Evolutionary conservation across 352 stramenopile genomes (phyloP), one percentile per base, ranked within the genome.

Genomic region (Pythium guiyangense): DNA sequence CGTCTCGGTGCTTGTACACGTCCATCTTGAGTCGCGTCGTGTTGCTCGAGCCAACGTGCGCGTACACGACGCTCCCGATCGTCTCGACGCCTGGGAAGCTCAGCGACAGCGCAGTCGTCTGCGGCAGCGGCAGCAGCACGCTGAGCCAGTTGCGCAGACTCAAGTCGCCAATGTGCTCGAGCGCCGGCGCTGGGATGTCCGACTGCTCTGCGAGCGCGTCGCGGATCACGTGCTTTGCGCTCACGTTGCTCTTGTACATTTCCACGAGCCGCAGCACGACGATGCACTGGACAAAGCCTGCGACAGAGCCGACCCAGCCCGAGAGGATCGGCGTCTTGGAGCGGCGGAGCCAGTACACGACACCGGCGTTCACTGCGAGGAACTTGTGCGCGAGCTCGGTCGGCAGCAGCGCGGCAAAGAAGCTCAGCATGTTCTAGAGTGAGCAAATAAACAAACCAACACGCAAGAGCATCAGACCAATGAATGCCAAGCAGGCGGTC

Each of bases 1-100:
- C 52, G 37, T 73, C 56, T 25, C 44, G 51, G 57, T 81, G 69
- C 47, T 69, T 74, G 59, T 85, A 89, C 26, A 89, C 70, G 60
- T 89, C 78, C 79, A 89, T 89, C 39, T 74, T 60, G 58, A 89
- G 46, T 40, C 71, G 64, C 8, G 49, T 70, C 14, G 71, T 79
- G 54, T 70, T 75, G 37, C 65, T 79, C 67, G 72, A 77, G 43
- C 78, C 78, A 40, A 88, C 76, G 18, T 81, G 66, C 3, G 73
- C 77, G 52, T 84, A 88, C 6, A 70, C 61, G 46, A 82, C 50
- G 9, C 72, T 84, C 27, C 62, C 52, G 27, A 71, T 62, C 39
- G 74, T 77, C 48, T 58, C 54, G 17, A 87, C 67, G 11, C 69
- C 65, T n/a, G 72, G 71, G 51, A 72, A 85, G 57, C 67, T 81